These are phyloP conservation scores for Coemansia sp. DNA, from an alignment of 192 early-diverging fungal species.

Conservation along the genomic window DNA sequence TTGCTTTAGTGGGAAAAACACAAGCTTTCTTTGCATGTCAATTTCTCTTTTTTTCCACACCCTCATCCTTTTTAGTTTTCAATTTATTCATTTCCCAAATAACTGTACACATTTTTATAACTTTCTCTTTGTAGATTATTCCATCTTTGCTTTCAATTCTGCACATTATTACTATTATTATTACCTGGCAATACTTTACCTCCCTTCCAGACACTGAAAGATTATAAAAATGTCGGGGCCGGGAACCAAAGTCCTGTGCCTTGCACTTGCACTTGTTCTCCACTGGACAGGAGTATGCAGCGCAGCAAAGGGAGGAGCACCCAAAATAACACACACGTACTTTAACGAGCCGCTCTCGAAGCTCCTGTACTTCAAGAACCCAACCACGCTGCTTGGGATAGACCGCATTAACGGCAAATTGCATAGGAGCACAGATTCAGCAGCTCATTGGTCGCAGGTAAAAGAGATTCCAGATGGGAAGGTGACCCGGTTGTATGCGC, in stretches of 20 bases:
- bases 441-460: slow-evolving; percentile 62
- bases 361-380: slow-evolving; percentile 51
- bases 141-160: no score
- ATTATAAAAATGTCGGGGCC: no score
- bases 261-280: slow-evolving; percentile 15
- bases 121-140: no score
- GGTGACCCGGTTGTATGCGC: slow-evolving; percentile 58
- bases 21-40: no score
- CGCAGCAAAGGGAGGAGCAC: slow-evolving; percentile 13
- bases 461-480: slow-evolving; percentile 48
- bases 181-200: no score
- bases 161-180: no score
- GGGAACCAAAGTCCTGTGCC: not conserved
- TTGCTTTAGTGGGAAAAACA: no score
- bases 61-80: no score
- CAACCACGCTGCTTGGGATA: slow-evolving; percentile 54
- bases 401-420: slow-evolving; percentile 56
- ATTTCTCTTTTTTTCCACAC: no score
- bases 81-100: no score
- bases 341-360: slow-evolving; percentile 42
- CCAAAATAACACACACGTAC: slow-evolving; percentile 34
- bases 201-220: no score
- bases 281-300: not conserved
- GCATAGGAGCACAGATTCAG: slow-evolving; percentile 66
- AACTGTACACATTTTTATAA: no score